Conservation (phyloP, 129 eudicot species). For the Helichrysum umbraculigerum region DNA sequence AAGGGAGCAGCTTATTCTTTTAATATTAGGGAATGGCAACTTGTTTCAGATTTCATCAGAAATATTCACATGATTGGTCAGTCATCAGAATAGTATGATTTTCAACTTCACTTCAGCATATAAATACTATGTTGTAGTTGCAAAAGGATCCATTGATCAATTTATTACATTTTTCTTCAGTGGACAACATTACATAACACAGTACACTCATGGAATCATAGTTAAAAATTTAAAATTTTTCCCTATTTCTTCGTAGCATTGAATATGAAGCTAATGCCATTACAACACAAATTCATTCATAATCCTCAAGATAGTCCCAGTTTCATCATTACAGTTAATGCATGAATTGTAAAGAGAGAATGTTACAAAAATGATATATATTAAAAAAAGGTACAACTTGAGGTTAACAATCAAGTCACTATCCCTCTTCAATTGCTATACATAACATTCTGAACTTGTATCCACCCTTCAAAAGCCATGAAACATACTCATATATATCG, state of each 20-base stretch:
- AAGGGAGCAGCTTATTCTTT: background rate
- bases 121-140: background rate
- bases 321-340: constrained; percentile 23
- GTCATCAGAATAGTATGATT: background rate
- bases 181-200: constrained; percentile 13
- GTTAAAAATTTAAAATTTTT: constrained; percentile 9
- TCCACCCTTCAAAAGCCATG: constrained; percentile 23
- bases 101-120: background rate
- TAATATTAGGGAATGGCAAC: background rate
- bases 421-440: constrained; percentile 20
- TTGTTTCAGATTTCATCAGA: constrained; percentile 9
- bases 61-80: constrained; percentile 1
- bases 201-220: constrained; percentile 11
- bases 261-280: constrained; percentile 14
- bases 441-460: constrained; percentile 12
- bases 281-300: constrained; percentile 18
- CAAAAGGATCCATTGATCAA: background rate
- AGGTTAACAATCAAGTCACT: constrained; percentile 8
- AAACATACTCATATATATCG: constrained; percentile 16
- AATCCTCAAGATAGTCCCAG: constrained; percentile 13
- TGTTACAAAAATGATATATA: constrained; percentile 1
- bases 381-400: constrained; percentile 14
- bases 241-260: background rate
- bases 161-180: background rate
- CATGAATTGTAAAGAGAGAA: constrained; percentile 18